These are phyloP conservation scores for Colletotrichum cordylinicola DNA, from an alignment of 2,329 filamentous ascomycete species.

Conservation along the genomic window DNA sequence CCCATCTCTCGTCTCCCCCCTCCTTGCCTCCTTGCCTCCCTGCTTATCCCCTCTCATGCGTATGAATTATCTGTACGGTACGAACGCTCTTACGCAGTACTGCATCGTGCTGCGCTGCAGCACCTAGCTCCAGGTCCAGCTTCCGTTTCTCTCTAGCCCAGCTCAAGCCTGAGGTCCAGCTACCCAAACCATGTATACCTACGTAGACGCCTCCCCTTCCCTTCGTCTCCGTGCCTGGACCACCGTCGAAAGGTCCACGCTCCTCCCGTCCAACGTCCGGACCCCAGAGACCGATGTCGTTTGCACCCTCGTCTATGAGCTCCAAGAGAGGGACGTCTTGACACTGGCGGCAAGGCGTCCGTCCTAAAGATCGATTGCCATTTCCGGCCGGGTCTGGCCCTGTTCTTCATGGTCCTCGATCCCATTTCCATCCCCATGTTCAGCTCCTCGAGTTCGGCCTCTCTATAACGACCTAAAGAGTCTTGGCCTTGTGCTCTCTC, in stretches of 20 bases:
- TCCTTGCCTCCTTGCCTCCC: not conserved
- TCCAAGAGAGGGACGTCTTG: not conserved
- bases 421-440: not conserved
- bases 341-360: not conserved
- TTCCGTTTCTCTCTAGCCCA: not conserved
- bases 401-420: not conserved
- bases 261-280: not conserved
- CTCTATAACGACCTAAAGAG: not conserved
- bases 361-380: not conserved
- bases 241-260: not conserved
- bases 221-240: not conserved
- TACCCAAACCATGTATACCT: not conserved
- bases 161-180: not conserved
- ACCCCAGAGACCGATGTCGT: not conserved
- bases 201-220: not conserved
- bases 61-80: not conserved
- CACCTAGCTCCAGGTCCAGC: not conserved
- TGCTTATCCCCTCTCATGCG: not conserved
- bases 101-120: not conserved
- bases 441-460: not conserved
- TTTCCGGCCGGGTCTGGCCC: not conserved
- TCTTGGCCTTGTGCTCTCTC: slow-evolving; percentile 21
- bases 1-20: not conserved
- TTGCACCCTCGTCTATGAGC: not conserved
- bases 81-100: not conserved